phyloP scores from a whole-genome alignment of 257 asterid species.

The Linderniella brevidens region DNA sequence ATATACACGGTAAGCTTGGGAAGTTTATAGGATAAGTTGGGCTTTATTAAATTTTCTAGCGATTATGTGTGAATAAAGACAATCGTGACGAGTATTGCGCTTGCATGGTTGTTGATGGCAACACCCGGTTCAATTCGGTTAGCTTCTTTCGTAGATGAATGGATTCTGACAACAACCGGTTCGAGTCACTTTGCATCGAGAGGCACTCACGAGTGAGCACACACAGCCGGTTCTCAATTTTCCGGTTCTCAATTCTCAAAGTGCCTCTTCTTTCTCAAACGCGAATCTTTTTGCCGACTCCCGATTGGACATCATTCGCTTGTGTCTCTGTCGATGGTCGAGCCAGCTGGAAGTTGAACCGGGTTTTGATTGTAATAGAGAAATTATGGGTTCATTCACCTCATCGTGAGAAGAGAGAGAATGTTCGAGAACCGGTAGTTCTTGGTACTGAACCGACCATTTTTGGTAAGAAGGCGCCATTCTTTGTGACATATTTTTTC shows the following conservation, averaged over 20 bases:
- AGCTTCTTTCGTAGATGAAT: not conserved
- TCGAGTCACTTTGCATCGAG: not conserved
- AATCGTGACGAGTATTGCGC: not conserved
- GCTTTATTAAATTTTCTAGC: no score
- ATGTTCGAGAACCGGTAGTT: not conserved
- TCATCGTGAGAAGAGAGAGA: not conserved
- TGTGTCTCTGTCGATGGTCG: not conserved
- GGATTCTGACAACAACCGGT: not conserved
- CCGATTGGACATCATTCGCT: not conserved
- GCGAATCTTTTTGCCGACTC: slow-evolving; percentile 1
- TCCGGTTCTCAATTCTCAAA: not conserved
- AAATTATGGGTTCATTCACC: not conserved
- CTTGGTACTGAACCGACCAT: not conserved
- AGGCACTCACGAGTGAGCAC: not conserved
- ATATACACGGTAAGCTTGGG: no score
- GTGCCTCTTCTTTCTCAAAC: slow-evolving; percentile 3
- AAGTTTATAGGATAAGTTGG: no score
- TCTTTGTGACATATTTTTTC: no score
- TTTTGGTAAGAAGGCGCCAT: not conserved
- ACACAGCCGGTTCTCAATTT: not conserved
- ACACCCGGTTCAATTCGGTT: not conserved
- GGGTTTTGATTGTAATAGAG: not conserved
- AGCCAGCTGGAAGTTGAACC: not conserved
- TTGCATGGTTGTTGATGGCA: not conserved
- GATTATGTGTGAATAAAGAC: no score